phyloP scores from a whole-genome alignment of 2,329 filamentous ascomycete species.

The Davidsoniella australis region DNA sequence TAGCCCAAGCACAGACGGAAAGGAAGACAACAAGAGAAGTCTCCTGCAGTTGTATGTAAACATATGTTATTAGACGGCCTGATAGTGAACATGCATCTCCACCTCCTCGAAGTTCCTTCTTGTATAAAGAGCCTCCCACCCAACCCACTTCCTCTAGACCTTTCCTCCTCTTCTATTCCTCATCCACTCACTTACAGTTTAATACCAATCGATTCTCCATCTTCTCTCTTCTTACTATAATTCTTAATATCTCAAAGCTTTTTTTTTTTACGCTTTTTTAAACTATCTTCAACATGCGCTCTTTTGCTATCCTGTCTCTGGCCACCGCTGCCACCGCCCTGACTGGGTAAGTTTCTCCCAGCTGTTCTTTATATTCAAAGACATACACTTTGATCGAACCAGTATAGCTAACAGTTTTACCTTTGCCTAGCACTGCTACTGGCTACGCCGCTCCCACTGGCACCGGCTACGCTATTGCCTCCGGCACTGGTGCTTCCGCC shows the following conservation, averaged over 20 bases:
- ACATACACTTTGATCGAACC: not conserved
- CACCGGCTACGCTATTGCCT: not conserved
- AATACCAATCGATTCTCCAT: not conserved
- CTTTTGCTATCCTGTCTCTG: slow-evolving; percentile 9
- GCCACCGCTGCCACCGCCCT: slow-evolving; percentile 6
- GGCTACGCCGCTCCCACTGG: slow-evolving; percentile 1
- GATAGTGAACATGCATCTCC: no score
- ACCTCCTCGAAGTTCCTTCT: no score
- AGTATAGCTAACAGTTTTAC: not conserved
- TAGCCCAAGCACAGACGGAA: no score
- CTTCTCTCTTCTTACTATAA: not conserved
- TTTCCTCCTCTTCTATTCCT: no score
- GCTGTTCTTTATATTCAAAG: not conserved
- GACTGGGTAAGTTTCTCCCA: slow-evolving; percentile 8
- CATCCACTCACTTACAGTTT: not conserved
- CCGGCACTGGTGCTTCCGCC: not conserved
- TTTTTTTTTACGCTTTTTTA: not conserved
- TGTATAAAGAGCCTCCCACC: no score
- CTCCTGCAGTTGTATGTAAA: no score
- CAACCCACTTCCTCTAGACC: no score
- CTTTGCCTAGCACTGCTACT: not conserved
- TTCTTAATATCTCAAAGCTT: not conserved
- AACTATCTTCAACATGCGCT: slow-evolving; percentile 6
- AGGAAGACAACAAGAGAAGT: no score
- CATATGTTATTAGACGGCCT: no score